Conservation (phyloP, 83 land plant genomes). For the Picea engelmannii region DNA sequence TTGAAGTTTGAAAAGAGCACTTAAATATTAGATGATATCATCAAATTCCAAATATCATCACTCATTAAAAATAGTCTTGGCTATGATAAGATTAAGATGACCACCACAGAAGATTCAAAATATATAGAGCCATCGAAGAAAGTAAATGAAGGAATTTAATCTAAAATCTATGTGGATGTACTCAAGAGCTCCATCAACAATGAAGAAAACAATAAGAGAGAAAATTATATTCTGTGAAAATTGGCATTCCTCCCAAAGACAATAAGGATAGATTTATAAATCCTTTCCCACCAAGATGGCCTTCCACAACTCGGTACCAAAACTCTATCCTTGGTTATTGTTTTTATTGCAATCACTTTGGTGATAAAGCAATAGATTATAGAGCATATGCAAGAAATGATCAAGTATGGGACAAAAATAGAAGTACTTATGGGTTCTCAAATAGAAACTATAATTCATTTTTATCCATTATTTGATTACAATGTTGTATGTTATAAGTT, state of each 20-base stretch:
- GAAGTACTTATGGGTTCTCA: too few relatives aligned
- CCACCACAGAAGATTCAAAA: background rate
- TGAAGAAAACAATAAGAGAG: background rate
- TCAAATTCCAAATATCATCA: background rate
- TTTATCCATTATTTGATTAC: too few relatives aligned
- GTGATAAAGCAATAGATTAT: too few relatives aligned
- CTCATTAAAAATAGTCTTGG: background rate
- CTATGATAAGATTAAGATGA: background rate
- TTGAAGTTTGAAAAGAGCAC: background rate
- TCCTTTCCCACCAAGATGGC: too few relatives aligned
- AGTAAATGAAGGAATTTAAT: too few relatives aligned
- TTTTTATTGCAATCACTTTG: too few relatives aligned
- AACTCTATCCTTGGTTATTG: too few relatives aligned
- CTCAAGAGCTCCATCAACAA: background rate
- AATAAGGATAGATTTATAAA: background rate
- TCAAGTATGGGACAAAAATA: too few relatives aligned
- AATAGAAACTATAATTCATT: too few relatives aligned
- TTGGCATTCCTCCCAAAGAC: background rate
- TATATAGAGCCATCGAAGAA: background rate
- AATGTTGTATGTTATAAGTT: too few relatives aligned
- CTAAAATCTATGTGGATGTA: background rate
- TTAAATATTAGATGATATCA: background rate
- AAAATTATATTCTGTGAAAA: background rate
- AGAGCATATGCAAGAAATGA: too few relatives aligned
- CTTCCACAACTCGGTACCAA: too few relatives aligned